Conservation (phyloP, 345 rosid genomes). For the Pistacia integerrima region DNA sequence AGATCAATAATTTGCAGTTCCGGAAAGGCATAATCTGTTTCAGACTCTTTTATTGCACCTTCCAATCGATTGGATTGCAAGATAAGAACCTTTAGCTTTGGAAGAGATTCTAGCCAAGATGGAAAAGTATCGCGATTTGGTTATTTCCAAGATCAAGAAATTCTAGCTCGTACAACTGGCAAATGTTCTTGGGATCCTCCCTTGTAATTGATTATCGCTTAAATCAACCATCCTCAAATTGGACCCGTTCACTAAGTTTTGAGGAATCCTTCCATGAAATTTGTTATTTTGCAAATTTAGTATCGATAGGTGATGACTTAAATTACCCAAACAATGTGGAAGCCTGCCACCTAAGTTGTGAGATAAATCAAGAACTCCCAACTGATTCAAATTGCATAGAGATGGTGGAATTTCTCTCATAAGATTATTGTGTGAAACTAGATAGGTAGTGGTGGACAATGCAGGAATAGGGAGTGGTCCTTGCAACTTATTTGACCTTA, state of each 20-base stretch:
- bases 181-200: no score
- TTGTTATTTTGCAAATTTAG: slow-evolving; percentile 19
- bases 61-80: no score
- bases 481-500: no score
- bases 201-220: slow-evolving; percentile 4
- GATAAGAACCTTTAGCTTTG: no score
- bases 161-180: no score
- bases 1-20: no score
- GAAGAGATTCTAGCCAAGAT: no score
- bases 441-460: rapidly evolving
- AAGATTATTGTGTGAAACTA: not conserved
- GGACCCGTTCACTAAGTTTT: not conserved
- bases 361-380: slow-evolving; percentile 14
- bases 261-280: slow-evolving; percentile 23
- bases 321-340: slow-evolving; percentile 31
- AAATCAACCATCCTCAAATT: slow-evolving; percentile 19
- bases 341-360: slow-evolving; percentile 19
- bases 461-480: slow-evolving; percentile 21
- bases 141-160: no score
- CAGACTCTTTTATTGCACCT: no score
- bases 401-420: slow-evolving; percentile 18
- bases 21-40: no score
- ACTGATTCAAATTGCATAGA: slow-evolving; percentile 19
- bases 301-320: not conserved
- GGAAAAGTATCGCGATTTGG: no score